Conservation (phyloP, 1,284 basidiomycete genomes). For the Cutaneotrichosporon mucoides region DNA sequence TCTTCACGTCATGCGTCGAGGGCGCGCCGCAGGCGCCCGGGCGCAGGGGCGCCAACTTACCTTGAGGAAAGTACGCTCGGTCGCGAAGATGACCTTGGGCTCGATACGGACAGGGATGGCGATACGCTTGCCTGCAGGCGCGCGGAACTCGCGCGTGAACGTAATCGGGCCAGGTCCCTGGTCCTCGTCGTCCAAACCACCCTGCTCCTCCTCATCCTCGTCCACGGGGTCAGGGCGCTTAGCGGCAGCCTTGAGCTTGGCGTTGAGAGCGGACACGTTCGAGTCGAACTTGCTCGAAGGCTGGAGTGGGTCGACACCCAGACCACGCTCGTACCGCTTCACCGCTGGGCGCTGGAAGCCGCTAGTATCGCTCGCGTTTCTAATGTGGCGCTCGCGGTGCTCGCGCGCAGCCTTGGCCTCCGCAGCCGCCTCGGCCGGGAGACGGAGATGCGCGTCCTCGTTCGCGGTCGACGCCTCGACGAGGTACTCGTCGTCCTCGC, state of each 20-base stretch:
- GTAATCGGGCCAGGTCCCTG: constrained; percentile 29
- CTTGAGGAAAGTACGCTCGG: constrained; percentile 63
- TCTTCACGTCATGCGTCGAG: no score
- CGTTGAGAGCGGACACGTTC: constrained; percentile 48
- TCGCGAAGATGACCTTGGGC: constrained; percentile 92
- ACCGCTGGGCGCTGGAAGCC: constrained; percentile 18
- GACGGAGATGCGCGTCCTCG: constrained; percentile 71
- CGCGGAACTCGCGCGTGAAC: constrained; percentile 70
- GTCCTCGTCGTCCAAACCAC: constrained; percentile 35
- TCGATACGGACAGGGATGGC: constrained; percentile 90
- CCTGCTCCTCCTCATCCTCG: constrained; percentile 47
- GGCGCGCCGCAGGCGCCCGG: no score
- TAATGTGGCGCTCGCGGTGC: constrained; percentile 71
- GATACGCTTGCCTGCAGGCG: constrained; percentile 80
- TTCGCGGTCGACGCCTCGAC: constrained; percentile 56
- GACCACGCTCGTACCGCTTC: constrained; percentile 45
- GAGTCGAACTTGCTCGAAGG: constrained; percentile 76
- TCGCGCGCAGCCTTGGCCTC: constrained; percentile 77
- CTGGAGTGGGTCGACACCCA: constrained; percentile 79
- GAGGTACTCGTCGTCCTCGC: constrained; percentile 71
- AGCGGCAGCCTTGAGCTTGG: constrained; percentile 59
- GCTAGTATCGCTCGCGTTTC: constrained; percentile 4
- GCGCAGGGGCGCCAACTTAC: constrained; percentile 17
- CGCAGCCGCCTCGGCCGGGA: constrained; percentile 66
- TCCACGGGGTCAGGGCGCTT: constrained; percentile 38